Percentiles rank a stretch among this genome's conserved stretches.
phyloP scores from a whole-genome alignment of 129 eudicot genomes.

The Sambucus nigra region DNA sequence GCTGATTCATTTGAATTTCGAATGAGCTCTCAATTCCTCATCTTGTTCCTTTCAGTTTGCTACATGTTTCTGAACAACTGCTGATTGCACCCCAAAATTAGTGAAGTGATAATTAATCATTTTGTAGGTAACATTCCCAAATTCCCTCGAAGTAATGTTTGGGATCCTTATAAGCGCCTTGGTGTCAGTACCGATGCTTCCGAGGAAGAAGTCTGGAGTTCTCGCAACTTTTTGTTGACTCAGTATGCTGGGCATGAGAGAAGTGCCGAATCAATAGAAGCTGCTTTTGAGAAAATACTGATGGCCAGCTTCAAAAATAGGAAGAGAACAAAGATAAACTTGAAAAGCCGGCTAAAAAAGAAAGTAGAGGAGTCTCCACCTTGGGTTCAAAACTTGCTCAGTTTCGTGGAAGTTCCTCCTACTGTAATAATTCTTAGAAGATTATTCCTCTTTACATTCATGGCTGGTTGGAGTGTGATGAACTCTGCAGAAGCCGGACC shows the following conservation, averaged over 20 bases:
- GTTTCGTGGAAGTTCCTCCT: slow-evolving; percentile 73
- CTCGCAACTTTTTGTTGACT: slow-evolving; percentile 69
- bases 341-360: slow-evolving; percentile 77
- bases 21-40: too few species aligned
- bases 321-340: slow-evolving; percentile 73
- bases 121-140: slow-evolving; percentile 48
- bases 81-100: neutral
- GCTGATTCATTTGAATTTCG: too few species aligned
- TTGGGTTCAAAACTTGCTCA: slow-evolving; percentile 67
- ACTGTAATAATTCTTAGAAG: slow-evolving; percentile 66
- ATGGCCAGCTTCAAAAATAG: slow-evolving; percentile 72
- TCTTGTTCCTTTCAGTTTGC: neutral
- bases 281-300: slow-evolving; percentile 82
- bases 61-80: neutral
- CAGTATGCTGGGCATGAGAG: slow-evolving; percentile 80
- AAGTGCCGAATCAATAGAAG: slow-evolving; percentile 88
- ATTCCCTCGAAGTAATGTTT: slow-evolving; percentile 62
- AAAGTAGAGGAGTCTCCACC: slow-evolving; percentile 95
- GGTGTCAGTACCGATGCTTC: slow-evolving; percentile 79
- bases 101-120: too few species aligned
- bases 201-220: slow-evolving; percentile 91
- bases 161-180: slow-evolving; percentile 97
- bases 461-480: slow-evolving; percentile 93
- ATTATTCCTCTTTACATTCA: slow-evolving; percentile 71
- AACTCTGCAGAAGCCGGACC: slow-evolving; percentile 88